Conservation (phyloP, 345 rosid genomes). For the Kernera saxatilis region DNA sequence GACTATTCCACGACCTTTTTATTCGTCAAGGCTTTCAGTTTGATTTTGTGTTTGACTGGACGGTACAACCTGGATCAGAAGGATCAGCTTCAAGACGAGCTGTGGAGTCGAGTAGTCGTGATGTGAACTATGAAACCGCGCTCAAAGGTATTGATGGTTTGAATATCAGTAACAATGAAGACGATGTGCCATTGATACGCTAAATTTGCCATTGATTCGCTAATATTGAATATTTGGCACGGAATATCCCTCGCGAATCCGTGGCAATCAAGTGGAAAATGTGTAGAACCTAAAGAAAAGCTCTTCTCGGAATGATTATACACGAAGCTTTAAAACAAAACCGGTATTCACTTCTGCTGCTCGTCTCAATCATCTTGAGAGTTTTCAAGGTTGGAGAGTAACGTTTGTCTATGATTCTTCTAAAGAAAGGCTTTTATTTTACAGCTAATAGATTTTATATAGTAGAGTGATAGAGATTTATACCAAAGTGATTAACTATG, state of each 20-base stretch:
- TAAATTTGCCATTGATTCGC: too few relatives aligned
- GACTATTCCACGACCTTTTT: conserved; percentile 87
- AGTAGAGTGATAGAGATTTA: too few relatives aligned
- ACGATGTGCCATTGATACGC: too few relatives aligned
- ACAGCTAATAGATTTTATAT: too few relatives aligned
- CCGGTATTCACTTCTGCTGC: background rate
- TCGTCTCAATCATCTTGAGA: background rate
- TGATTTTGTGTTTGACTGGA: conserved; percentile 97
- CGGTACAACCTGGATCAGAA: conserved; percentile 70
- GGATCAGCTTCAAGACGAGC: conserved; percentile 45
- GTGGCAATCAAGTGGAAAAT: conserved; percentile 1
- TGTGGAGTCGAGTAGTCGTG: too few relatives aligned
- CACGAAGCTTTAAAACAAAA: background rate
- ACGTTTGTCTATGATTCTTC: too few relatives aligned
- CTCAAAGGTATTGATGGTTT: conserved; percentile 17
- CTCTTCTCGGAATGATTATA: conserved; percentile 2
- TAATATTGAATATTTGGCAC: too few relatives aligned
- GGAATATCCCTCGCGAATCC: too few relatives aligned
- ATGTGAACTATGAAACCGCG: background rate
- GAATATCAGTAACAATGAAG: too few relatives aligned
- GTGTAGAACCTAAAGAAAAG: conserved; percentile 5
- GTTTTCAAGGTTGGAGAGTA: background rate
- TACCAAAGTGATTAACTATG: too few relatives aligned
- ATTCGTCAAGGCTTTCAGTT: conserved; percentile 93
- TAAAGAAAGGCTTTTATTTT: too few relatives aligned